Percentiles rank a stretch among this genome's conserved stretches.
These are phyloP conservation scores for Suillus subluteus DNA, from an alignment of 768 basidiomycete genomes.

Conservation along the genomic window DNA sequence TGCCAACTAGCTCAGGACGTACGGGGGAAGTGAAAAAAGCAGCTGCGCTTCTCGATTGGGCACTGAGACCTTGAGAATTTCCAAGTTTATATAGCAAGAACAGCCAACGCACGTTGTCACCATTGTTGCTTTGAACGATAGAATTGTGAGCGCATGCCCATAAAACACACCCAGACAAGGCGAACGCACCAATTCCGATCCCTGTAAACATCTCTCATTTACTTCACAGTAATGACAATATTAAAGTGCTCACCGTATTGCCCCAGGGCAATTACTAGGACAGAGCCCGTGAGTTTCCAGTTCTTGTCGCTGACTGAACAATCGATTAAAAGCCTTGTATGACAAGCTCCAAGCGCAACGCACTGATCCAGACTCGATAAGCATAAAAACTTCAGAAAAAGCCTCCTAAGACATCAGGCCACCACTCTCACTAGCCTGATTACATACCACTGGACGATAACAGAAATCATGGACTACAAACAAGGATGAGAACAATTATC, in stretches of 20 bases:
- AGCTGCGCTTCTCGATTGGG: not conserved
- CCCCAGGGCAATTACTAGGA: not conserved
- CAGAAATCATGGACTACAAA: not conserved
- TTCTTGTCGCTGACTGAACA: not conserved
- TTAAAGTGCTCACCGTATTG: not conserved
- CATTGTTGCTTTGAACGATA: not conserved
- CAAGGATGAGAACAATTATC: not conserved
- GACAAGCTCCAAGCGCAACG: not conserved
- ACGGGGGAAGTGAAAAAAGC: not conserved
- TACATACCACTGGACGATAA: constrained; percentile 1
- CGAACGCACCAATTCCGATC: not conserved
- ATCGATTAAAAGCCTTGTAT: not conserved
- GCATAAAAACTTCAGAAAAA: not conserved
- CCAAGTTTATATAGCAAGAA: not conserved
- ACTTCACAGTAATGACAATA: not conserved
- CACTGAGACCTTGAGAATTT: not conserved
- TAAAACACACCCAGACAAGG: not conserved
- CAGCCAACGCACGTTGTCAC: not conserved
- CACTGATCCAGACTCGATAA: not conserved
- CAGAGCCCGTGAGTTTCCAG: not conserved
- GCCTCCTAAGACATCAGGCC: not conserved
- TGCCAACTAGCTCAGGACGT: not conserved
- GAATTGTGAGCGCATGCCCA: not conserved
- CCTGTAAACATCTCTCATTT: not conserved
- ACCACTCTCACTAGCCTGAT: not conserved